Base-by-base conservation (phyloP, 441 rosid species). In the Mallotus japonicus region DNA sequence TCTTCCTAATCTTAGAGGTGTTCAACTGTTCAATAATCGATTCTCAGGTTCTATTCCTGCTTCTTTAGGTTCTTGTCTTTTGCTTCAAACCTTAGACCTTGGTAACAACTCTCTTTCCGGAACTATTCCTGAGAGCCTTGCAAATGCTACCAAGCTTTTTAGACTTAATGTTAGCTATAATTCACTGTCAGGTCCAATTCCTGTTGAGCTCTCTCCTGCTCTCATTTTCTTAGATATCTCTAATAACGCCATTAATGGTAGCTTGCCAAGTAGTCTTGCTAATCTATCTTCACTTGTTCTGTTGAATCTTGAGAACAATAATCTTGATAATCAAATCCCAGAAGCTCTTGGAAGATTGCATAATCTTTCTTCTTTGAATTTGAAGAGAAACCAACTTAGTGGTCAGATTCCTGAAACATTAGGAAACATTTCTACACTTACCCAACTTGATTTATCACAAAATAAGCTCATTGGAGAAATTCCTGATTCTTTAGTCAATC, bases 41-140 rank as follows among this genome's bases (percentile, higher is more conserved):
- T 80, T 92, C 69, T 77, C 86, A 6, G 93, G 95, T 59, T 87
- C 87, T 0, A 83, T 91, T 65, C 98, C 96, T 56, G 67, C 92
- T 73, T 81, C 95, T 8, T 76, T 92, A 15, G 93, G 98, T 8
- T 74, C 74, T 9, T 88, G 90, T 60, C 87, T 77, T 69, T 66
- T 80, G 68, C 96, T 92, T 73, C 98, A 91, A 73, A 86, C 86
- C 13, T 88, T 91, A 72, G 95, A 91, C 73, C 82, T 92, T 32
- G 80, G 93, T 56, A 84, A 88, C 15, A 92, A 92, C 71, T 76
- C 79, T 53, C 86, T 92, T n/a, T 68, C 82, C 5, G 90, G 91
- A 14, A 32, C 67, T 1, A 89, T 92, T 17, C 98, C 97, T 13
- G 77, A 68, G 32, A 84, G 79, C 61, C 86, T 92, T 76, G 89